Base-by-base conservation (phyloP, 768 basidiomycete species). In the Amanita rubescens region DNA sequence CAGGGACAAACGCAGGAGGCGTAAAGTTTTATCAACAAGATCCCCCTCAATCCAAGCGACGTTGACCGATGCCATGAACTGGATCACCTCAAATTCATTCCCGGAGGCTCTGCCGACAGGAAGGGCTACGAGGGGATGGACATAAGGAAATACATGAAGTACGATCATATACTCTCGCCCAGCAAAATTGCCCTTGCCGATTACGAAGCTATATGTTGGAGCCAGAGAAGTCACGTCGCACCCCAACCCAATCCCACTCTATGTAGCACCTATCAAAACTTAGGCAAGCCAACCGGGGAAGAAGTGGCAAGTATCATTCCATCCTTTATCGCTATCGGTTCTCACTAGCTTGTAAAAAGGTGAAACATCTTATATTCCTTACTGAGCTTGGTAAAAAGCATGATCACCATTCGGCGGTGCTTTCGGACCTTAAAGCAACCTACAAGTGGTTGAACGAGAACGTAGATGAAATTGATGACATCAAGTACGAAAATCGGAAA, bases 201-300 rank as follows among this genome's bases (percentile, higher is more conserved):
- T 30, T 70, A 65, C 46, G 70, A 73, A 57, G 53, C 70, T 0
- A 64, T 80, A 10, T 72, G 72, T 6, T 80, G 79, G 79, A 76
- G 75, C 3, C 78, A 80, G 50, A 62, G 76, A n/a, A 75, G 35
- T 53, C 2, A 43, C 50, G 3, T 58, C 63, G 19, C 73, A 73
- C 5, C 48, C 62, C 17, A 62, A 60, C 34, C 58, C 66, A 33
- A 47, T 77, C 7, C 51, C 68, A 10, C 53, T 68, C 6, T 45
- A 30, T 38, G 43, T 33, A 43, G 43, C 3, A 71, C 67, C 3
- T 64, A 76, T 61, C 62, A 66, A 7, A 55, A 43, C 3, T 62
- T 80, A 5, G 77, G 79, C 2, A 43, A 58, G 12, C 78, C 79
- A 2, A 64, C 64, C 19, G 58, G 65, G 7, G 25, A 39, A 8